Evolutionary conservation across 2,329 filamentous ascomycete species (phyloP), one percentile per base, ranked within the genome.

Genomic region (Trichoderma oligosporum): DNA sequence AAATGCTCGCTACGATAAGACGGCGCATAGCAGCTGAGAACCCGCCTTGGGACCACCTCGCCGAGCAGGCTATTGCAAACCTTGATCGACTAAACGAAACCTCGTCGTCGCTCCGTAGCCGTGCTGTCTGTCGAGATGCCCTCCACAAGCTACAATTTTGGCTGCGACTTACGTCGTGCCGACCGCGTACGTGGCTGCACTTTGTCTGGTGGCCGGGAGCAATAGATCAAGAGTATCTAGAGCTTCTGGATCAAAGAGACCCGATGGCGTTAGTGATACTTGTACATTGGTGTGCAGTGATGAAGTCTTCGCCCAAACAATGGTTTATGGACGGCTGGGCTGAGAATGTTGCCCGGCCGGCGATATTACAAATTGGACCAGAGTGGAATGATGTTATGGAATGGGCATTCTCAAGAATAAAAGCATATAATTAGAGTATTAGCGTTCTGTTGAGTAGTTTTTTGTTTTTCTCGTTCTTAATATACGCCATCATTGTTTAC

Each of bases 291-390:
- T 54, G 49, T 14, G 49, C 49, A 2, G 49, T 54, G 39, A 54
- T 54, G 49, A 54, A 54, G 6, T 35, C 49, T 44, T 24, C 49
- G 8, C 49, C 49, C 11, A 54, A 16, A 18, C 33, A 54, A 14
- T 54, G 49, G 49, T 54, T 54, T 8, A 27, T 54, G 49, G 38
- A 44, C 4, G 49, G 49, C 3, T 54, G 49, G 49, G 49, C 29
- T 18, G 49, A 54, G 8, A 54, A 45, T 2, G 49, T 54, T 7
- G 39, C 49, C 7, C n/a, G 49, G 2, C 49, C 49, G 1, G 49
- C n/a, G 20, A 44, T 54, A 35, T 20, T 20, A 2, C 49, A 27
- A 2, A 44, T 54, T 27, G 39, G 49, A 9, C 39, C 29, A 9
- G 49, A 44, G 29, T 54, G 49, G 49, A 14, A 54, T 22, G 49